phyloP scores from a whole-genome alignment of 2,329 filamentous ascomycete genomes.

The Neofusicoccum ribis region DNA sequence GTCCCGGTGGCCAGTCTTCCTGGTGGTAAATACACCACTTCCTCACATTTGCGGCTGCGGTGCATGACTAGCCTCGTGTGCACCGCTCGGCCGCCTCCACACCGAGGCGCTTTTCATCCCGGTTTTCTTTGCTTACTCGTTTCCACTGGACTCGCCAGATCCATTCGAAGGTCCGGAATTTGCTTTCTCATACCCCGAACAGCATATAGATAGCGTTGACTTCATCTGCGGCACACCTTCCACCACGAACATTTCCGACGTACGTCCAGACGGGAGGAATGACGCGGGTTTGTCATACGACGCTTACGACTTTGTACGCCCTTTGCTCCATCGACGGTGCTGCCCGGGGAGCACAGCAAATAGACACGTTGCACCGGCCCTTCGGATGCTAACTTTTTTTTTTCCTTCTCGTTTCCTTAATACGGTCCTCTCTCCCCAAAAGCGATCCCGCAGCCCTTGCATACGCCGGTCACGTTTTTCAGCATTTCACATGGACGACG shows the following conservation, averaged over 20 bases:
- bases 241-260: slow-evolving; percentile 35
- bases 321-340: slow-evolving; percentile 39
- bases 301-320: slow-evolving; percentile 43
- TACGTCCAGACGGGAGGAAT: slow-evolving; percentile 17
- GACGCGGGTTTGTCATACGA: slow-evolving; percentile 36
- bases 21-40: slow-evolving; percentile 60
- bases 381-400: slow-evolving; percentile 35
- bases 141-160: slow-evolving; percentile 29
- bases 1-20: slow-evolving; percentile 62
- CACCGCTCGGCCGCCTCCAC: background rate
- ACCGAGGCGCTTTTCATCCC: slow-evolving; percentile 26
- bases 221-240: slow-evolving; percentile 45
- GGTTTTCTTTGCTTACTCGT: slow-evolving; percentile 34
- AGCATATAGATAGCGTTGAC: slow-evolving; percentile 54
- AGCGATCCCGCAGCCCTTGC: slow-evolving; percentile 36
- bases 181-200: slow-evolving; percentile 46
- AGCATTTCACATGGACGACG: slow-evolving; percentile 19
- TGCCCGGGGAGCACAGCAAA: slow-evolving; percentile 36
- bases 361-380: slow-evolving; percentile 43
- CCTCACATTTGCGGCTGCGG: slow-evolving; percentile 27
- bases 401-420: slow-evolving; percentile 29
- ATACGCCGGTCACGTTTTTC: slow-evolving; percentile 19
- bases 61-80: slow-evolving; percentile 1
- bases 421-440: slow-evolving; percentile 33
- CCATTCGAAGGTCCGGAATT: slow-evolving; percentile 40